Evolutionary conservation across 1,284 basidiomycete genomes (phyloP).

Genomic region (Boletus hoseneyae): DNA sequence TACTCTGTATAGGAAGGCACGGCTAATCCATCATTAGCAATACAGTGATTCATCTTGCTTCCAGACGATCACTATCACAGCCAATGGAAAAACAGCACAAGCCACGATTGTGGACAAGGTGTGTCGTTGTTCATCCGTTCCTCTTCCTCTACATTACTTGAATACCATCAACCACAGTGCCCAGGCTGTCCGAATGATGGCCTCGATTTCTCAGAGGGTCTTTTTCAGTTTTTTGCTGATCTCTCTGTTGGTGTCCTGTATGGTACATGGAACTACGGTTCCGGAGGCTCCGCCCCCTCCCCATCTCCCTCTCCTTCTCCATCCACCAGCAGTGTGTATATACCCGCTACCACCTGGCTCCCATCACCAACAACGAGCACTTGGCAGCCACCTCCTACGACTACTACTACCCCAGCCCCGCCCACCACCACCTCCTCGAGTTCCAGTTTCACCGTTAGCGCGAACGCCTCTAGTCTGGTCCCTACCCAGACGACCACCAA

Average conservation of each 20-base stretch:
- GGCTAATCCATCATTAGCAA: slow-evolving; percentile 34
- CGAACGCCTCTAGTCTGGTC: slow-evolving; percentile 10
- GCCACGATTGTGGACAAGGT: slow-evolving; percentile 60
- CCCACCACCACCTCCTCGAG: slow-evolving; percentile 17
- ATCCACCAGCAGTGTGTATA: slow-evolving; percentile 12
- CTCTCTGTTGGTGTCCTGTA: slow-evolving; percentile 39
- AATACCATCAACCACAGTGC: slow-evolving; percentile 36
- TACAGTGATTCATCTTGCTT: slow-evolving; percentile 48
- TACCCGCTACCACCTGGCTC: slow-evolving; percentile 13
- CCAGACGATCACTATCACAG: slow-evolving; percentile 53
- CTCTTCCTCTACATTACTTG: not conserved
- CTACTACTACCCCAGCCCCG: slow-evolving; percentile 21
- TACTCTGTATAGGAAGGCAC: not conserved
- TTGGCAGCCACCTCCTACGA: slow-evolving; percentile 24
- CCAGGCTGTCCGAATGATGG: slow-evolving; percentile 44
- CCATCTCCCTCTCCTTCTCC: slow-evolving; percentile 21
- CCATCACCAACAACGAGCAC: slow-evolving; percentile 27
- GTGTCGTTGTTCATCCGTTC: slow-evolving; percentile 8
- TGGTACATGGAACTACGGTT: slow-evolving; percentile 41
- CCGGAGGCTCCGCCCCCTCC: slow-evolving; percentile 28
- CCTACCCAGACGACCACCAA: slow-evolving; percentile 21
- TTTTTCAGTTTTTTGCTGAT: slow-evolving; percentile 48
- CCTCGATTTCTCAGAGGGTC: slow-evolving; percentile 36
- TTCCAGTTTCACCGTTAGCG: slow-evolving; percentile 15
- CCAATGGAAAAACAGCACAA: slow-evolving; percentile 45